phyloP scores from a whole-genome alignment of 2,329 filamentous ascomycete genomes.

The Tolypocladium paradoxum region DNA sequence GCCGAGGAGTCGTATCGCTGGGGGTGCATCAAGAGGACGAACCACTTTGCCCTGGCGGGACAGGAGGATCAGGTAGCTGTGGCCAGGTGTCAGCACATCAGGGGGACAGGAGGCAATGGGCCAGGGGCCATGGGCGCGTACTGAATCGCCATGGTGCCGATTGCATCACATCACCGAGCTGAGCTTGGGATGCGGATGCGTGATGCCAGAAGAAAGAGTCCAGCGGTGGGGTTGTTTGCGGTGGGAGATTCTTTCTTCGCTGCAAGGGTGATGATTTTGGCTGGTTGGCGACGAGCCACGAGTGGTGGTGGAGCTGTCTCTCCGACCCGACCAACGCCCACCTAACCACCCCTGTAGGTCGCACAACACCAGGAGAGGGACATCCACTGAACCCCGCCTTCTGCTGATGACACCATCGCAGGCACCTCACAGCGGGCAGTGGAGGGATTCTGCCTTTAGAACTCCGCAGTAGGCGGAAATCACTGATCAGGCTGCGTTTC shows the following conservation, averaged over 20 bases:
- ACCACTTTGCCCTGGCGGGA: constrained; percentile 99
- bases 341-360: too few species aligned
- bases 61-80: constrained; percentile 91
- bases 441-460: neutral
- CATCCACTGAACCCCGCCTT: neutral
- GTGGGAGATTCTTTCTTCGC: constrained; percentile 3
- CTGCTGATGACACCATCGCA: neutral
- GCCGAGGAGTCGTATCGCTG: neutral
- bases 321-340: too few species aligned
- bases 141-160: constrained; percentile 33
- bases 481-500: neutral
- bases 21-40: constrained; percentile 29
- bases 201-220: neutral
- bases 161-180: constrained; percentile 10
- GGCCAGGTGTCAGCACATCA: constrained; percentile 11
- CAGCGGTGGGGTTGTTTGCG: neutral
- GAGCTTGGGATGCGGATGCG: constrained; percentile 4
- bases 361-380: too few species aligned
- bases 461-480: neutral
- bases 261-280: constrained; percentile 8
- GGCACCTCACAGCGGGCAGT: too few species aligned
- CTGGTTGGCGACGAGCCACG: constrained; percentile 14
- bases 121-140: constrained; percentile 15
- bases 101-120: constrained; percentile 1
- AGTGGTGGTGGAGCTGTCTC: neutral